Conservation (phyloP, 257 asterid species). For the Scutellaria minor region DNA sequence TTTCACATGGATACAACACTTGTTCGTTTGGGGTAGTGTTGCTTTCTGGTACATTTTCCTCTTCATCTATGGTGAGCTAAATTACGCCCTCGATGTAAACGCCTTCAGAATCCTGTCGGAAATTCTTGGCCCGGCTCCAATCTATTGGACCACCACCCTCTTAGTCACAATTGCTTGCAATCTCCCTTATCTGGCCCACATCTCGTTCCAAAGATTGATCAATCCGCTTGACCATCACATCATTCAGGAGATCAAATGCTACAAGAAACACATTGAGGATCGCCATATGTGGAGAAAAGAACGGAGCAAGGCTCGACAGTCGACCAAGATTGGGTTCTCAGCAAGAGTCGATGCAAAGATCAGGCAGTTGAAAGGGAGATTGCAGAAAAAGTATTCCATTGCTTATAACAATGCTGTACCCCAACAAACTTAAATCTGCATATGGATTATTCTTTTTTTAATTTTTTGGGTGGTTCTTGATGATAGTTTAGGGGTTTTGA, state of each 20-base stretch:
- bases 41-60: conserved; percentile 77
- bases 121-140: conserved; percentile 81
- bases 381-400: conserved; percentile 66
- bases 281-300: conserved; percentile 80
- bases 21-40: conserved; percentile 80
- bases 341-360: conserved; percentile 91
- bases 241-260: conserved; percentile 86
- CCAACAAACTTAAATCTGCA: conserved; percentile 39
- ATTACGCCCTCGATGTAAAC: conserved; percentile 52
- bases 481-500: conserved; percentile 37
- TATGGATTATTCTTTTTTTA: conserved; percentile 23
- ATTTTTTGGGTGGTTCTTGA: background rate
- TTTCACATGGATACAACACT: conserved; percentile 88
- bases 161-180: conserved; percentile 69
- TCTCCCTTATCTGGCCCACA: conserved; percentile 81
- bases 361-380: conserved; percentile 63
- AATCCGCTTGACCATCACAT: conserved; percentile 90
- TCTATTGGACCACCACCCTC: conserved; percentile 77
- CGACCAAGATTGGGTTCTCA: conserved; percentile 76
- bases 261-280: conserved; percentile 68
- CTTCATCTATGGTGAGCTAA: conserved; percentile 56
- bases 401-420: conserved; percentile 32
- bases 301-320: conserved; percentile 63
- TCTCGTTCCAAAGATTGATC: conserved; percentile 70
- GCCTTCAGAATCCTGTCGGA: conserved; percentile 68